These are phyloP conservation scores for Teunomyces atbi DNA, from an alignment of 805 yeast genomes.

Conservation along the genomic window DNA sequence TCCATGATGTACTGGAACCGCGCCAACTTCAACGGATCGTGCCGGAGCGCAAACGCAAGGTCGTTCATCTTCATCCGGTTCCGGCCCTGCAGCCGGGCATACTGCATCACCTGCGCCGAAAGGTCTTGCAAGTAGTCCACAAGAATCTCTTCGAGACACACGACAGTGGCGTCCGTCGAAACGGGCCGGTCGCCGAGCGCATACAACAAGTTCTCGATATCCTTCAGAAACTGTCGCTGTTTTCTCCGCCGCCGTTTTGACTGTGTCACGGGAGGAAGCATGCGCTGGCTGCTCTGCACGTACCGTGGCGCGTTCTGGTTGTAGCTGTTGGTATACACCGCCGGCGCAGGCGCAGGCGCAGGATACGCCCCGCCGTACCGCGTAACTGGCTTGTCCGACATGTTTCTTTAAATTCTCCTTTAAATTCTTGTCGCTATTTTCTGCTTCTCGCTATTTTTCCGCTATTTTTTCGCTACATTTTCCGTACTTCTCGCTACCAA, in stretches of 20 bases:
- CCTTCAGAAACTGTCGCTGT: conserved; percentile 39
- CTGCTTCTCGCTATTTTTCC: background rate
- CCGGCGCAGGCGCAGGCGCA: background rate
- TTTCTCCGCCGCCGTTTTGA: conserved; percentile 24
- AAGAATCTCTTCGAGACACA: conserved; percentile 38
- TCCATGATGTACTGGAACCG: conserved; percentile 40
- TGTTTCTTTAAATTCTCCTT: background rate
- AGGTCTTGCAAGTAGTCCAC: conserved; percentile 37
- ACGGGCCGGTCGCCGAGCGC: conserved; percentile 44
- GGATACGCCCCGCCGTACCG: background rate
- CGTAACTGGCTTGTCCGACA: background rate
- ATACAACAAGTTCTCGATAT: conserved; percentile 40
- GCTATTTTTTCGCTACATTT: background rate
- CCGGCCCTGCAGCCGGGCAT: conserved; percentile 39
- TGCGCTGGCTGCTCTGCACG: background rate
- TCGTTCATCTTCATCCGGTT: conserved; percentile 41
- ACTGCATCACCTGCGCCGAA: conserved; percentile 30
- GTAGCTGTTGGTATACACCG: background rate
- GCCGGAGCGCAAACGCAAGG: conserved; percentile 38
- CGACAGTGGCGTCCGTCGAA: conserved; percentile 36
- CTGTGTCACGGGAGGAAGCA: conserved; percentile 7
- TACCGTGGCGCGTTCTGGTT: background rate
- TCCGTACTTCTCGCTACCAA: background rate
- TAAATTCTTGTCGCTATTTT: background rate
- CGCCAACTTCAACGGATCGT: conserved; percentile 43